Conservation (phyloP, 441 rosid species). For the Hura crepitans region DNA sequence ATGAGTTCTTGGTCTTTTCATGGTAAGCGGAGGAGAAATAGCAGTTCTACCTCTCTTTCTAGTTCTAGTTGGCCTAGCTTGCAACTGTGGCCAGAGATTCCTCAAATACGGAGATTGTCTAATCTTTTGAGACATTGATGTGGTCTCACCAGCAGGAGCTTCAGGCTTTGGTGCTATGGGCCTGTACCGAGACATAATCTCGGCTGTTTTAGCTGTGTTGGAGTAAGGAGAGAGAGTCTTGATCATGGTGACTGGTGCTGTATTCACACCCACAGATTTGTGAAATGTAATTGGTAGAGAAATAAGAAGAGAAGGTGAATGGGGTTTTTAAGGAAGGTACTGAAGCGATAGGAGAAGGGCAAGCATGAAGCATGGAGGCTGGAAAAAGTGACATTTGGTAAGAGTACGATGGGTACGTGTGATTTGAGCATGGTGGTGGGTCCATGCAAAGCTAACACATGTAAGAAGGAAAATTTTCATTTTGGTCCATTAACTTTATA, state of each 20-base stretch:
- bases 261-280: no score
- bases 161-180: slow-evolving; percentile 93
- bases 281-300: neutral
- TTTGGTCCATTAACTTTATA: no score
- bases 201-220: slow-evolving; percentile 69
- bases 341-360: slow-evolving; percentile 56
- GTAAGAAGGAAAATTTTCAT: no score
- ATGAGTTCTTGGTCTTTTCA: slow-evolving; percentile 49
- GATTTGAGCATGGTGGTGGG: slow-evolving; percentile 34
- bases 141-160: slow-evolving; percentile 32
- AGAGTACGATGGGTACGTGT: slow-evolving; percentile 66
- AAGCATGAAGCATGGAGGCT: slow-evolving; percentile 37
- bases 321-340: slow-evolving; percentile 21
- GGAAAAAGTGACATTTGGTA: slow-evolving; percentile 52
- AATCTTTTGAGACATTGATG: slow-evolving; percentile 58
- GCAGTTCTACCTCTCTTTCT: slow-evolving; percentile 74
- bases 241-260: slow-evolving; percentile 44
- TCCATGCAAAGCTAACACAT: slow-evolving; percentile 48
- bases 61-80: slow-evolving; percentile 76
- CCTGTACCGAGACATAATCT: slow-evolving; percentile 84
- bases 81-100: slow-evolving; percentile 76
- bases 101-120: slow-evolving; percentile 69
- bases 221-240: slow-evolving; percentile 62
- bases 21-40: slow-evolving; percentile 46
- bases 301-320: slow-evolving; percentile 2